phyloP scores from a whole-genome alignment of 2,329 filamentous ascomycete genomes.

The Trichoderma atrobrunneum region DNA sequence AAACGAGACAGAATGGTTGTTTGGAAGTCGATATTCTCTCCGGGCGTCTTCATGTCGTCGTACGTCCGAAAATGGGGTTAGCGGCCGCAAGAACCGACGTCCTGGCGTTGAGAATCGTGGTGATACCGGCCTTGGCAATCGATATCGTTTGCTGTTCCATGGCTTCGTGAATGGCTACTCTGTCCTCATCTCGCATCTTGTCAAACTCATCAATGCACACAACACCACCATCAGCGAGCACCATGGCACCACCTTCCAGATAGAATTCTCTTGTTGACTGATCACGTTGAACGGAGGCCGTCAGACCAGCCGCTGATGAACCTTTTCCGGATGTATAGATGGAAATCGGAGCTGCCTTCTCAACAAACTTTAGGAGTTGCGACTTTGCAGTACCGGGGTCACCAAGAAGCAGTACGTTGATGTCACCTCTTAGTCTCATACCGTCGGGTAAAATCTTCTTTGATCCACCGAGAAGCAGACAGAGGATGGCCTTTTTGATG shows the following conservation, averaged over 20 bases:
- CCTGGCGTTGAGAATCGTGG: constrained; percentile 92
- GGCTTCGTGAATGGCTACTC: constrained; percentile 97
- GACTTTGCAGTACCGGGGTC: constrained; percentile 98
- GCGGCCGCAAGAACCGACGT: constrained; percentile 94
- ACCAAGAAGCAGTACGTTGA: constrained; percentile 94
- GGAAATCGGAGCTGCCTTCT: constrained; percentile 92
- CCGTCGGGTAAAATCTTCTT: constrained; percentile 98
- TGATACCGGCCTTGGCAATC: constrained; percentile 97
- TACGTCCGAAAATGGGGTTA: constrained; percentile 98
- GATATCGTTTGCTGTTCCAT: constrained; percentile 99
- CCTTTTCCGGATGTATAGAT: constrained; percentile 99
- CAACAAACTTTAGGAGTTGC: constrained; percentile 93
- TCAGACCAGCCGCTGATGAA: constrained; percentile 94
- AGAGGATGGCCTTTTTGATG: constrained; percentile 97
- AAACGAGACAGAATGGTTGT: constrained; percentile 98
- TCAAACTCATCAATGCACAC: constrained; percentile 99
- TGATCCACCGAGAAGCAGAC: constrained; percentile 86
- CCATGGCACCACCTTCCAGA: constrained; percentile 97
- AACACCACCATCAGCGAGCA: constrained; percentile 91
- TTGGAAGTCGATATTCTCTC: constrained; percentile 99
- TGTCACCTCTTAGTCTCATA: constrained; percentile 96
- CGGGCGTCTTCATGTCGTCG: constrained; percentile 95
- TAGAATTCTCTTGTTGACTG: constrained; percentile 93
- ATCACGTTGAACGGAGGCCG: constrained; percentile 93
- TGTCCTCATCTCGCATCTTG: constrained; percentile 98